Evolutionary conservation across 192 early-diverging fungal species (phyloP).

Genomic region (Umbelopsis sp.): DNA sequence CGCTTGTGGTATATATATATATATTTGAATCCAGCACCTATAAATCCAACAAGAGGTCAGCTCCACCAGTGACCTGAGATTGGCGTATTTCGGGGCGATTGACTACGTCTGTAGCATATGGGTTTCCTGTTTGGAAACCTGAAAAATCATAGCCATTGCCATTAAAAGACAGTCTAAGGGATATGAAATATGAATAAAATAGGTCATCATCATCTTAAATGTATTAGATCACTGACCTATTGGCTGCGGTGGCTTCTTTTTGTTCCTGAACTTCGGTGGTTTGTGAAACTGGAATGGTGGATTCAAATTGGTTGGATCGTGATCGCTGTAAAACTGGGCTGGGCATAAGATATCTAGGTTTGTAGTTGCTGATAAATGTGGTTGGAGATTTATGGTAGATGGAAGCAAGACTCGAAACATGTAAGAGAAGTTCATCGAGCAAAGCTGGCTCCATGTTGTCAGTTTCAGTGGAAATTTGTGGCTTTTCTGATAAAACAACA

Average conservation of each 20-base stretch:
- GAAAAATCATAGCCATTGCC: slow-evolving; percentile 29
- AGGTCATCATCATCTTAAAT: neutral
- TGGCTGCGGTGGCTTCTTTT: slow-evolving; percentile 6
- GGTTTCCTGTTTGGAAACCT: slow-evolving; percentile 33
- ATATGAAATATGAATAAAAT: slow-evolving; percentile 2
- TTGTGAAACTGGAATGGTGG: neutral
- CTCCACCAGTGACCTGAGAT: slow-evolving; percentile 22
- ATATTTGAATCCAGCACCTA: neutral
- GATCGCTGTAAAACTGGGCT: slow-evolving; percentile 50
- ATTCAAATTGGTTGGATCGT: neutral
- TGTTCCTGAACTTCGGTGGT: neutral
- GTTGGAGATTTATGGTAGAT: slow-evolving; percentile 92
- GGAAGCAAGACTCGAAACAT: slow-evolving; percentile 86
- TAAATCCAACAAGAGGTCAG: slow-evolving; percentile 29
- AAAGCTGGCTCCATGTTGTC: slow-evolving; percentile 87
- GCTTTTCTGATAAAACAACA: slow-evolving; percentile 91
- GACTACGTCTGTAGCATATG: slow-evolving; percentile 40
- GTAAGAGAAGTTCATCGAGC: slow-evolving; percentile 84
- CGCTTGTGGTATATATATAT: neutral
- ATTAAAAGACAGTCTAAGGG: slow-evolving; percentile 28
- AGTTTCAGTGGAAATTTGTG: slow-evolving; percentile 91
- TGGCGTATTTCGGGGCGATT: slow-evolving; percentile 7
- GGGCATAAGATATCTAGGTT: slow-evolving; percentile 53
- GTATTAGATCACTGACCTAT: slow-evolving; percentile 20
- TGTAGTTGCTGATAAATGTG: slow-evolving; percentile 77